Base-by-base conservation (phyloP, 768 basidiomycete genomes). In the Collybia nuda region DNA sequence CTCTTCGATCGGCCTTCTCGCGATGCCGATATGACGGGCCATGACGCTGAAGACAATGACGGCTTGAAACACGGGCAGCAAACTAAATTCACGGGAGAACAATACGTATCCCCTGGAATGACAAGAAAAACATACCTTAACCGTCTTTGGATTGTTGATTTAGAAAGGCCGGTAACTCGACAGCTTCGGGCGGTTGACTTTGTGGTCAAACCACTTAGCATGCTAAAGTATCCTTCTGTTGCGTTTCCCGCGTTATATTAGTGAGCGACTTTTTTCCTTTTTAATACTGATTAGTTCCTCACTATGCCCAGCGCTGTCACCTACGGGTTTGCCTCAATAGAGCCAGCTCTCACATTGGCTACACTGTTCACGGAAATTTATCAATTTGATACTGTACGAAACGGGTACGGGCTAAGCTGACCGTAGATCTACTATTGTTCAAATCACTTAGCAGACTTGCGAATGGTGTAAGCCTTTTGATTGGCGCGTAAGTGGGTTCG, bases 181-280 rank as follows among this genome's bases (percentile, higher is more conserved):
- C 59, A 44, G 21, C 57, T 68, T 12, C 60, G 62, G 38, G 41
- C 36, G 6, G 62, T 50, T 5, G 67, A 67, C 40, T 71, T 69
- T 29, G 55, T 66, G 12, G 47, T 67, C 39, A 69, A 68, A 44
- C 68, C 70, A 17, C 60, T 71, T 32, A 65, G 66, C 32, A 72
- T 71, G 69, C 56, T 72, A 18, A 70, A 65, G 51, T 74, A 72
- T 55, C 72, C 72, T n/a, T 71, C 70, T 7, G 70, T 73, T 14
- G 55, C 54, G 11, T 67, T 72, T 49, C 71, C 70, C 6, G 72
- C 68, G 8, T 48, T 71, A 21, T 71, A 64, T 47, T 72, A 69
- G 70, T 69, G 48, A 52, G 66, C 61, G 4, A 15, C 22, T 21
- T 22, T 47, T 29, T 32, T 32, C 14, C 9, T 32, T 14, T 14